These are phyloP conservation scores for Apiotrichum siamense DNA, from an alignment of 1,284 basidiomycete genomes.

Conservation along the genomic window DNA sequence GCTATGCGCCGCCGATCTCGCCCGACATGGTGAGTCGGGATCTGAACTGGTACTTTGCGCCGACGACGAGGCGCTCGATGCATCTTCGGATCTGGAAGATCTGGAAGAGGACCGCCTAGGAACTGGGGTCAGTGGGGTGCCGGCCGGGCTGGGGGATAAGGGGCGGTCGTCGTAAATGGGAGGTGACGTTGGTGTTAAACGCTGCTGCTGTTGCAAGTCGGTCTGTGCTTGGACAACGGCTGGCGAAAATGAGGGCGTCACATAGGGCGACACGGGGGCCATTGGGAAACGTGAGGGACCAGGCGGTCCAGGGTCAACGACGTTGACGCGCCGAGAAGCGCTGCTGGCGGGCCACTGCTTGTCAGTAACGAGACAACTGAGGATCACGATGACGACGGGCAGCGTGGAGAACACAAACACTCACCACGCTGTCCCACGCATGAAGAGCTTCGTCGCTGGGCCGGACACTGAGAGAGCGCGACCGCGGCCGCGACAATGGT, in stretches of 20 bases:
- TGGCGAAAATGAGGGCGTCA: conserved; percentile 40
- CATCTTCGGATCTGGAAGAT: not conserved
- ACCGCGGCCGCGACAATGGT: no score
- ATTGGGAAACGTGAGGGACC: conserved; percentile 28
- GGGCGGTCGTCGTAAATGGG: not conserved
- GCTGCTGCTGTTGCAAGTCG: not conserved
- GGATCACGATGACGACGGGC: not conserved
- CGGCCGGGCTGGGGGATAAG: not conserved
- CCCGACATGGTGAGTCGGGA: not conserved
- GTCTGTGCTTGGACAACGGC: conserved; percentile 21
- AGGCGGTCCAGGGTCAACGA: conserved; percentile 10
- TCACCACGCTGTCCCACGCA: conserved; percentile 46
- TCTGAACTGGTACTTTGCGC: not conserved
- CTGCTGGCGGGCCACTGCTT: conserved; percentile 37
- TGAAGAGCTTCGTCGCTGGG: conserved; percentile 17
- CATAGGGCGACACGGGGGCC: conserved; percentile 40
- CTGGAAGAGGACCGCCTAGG: not conserved
- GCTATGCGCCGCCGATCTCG: not conserved
- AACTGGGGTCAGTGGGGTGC: not conserved
- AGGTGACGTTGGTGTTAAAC: conserved; percentile 1
- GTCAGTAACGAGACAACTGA: not conserved
- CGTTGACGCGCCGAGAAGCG: conserved; percentile 15
- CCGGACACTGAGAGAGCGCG: not conserved
- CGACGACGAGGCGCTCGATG: no score
- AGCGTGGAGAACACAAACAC: conserved; percentile 11